Percentiles rank a stretch among this genome's conserved stretches.
Evolutionary conservation across 345 rosid genomes (phyloP).

Genomic region (Cardiospermum halicacabum): DNA sequence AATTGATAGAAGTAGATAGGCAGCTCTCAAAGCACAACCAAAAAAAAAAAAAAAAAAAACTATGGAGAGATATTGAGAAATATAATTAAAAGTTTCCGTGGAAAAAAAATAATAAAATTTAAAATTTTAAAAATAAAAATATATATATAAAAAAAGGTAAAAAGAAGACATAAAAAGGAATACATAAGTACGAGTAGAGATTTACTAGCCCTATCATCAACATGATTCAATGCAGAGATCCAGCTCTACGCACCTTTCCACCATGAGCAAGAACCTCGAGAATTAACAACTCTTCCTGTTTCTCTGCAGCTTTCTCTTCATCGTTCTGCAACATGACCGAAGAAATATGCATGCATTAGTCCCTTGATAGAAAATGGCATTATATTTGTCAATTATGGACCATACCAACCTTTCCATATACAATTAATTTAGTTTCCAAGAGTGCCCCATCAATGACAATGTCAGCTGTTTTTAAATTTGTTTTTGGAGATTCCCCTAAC

Average conservation of each 20-base stretch:
- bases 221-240: not conserved
- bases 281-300: conserved; percentile 63
- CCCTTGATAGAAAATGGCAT: not conserved
- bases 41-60: no score
- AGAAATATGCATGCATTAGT: conserved; percentile 11
- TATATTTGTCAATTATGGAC: conserved; percentile 8
- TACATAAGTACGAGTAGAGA: no score
- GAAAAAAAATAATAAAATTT: no score
- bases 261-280: conserved; percentile 83
- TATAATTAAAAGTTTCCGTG: no score
- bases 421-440: conserved; percentile 63
- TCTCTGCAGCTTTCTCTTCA: conserved; percentile 37
- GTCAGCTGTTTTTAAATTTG: conserved; percentile 54
- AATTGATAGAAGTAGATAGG: not conserved
- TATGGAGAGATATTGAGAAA: no score
- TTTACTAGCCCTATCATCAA: not conserved
- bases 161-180: no score
- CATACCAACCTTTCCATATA: conserved; percentile 75
- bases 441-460: conserved; percentile 79
- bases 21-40: not conserved
- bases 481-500: conserved; percentile 38
- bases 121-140: not conserved
- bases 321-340: conserved; percentile 36
- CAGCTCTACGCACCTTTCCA: conserved; percentile 71
- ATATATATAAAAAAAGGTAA: not conserved